Conservation (phyloP, 2,329 filamentous ascomycete species). For the Aschersonia sp. region DNA sequence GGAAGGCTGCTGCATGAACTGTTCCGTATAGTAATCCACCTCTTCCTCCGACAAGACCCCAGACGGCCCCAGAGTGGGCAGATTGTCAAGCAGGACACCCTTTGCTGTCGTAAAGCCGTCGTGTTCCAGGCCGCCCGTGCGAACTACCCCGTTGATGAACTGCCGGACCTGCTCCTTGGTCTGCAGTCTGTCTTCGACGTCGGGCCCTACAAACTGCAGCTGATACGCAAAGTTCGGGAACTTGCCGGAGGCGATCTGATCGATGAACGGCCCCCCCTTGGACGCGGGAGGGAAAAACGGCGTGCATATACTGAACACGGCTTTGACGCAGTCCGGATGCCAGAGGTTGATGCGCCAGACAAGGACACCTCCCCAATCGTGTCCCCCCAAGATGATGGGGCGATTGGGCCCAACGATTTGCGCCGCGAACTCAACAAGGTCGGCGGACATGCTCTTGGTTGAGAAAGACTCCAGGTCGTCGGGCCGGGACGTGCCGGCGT, state of each 20-base stretch:
- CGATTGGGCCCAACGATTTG: conserved; percentile 31
- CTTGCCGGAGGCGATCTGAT: conserved; percentile 36
- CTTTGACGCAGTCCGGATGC: conserved; percentile 57
- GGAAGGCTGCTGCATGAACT: conserved; percentile 45
- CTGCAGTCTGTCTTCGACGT: conserved; percentile 44
- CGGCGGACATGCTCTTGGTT: conserved; percentile 56
- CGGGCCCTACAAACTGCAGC: conserved; percentile 58
- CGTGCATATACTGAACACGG: conserved; percentile 70
- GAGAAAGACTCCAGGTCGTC: conserved; percentile 48
- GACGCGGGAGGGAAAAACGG: conserved; percentile 49
- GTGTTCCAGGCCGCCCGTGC: conserved; percentile 42
- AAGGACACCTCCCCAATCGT: conserved; percentile 81
- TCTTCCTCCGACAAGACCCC: conserved; percentile 53
- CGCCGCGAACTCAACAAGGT: conserved; percentile 58
- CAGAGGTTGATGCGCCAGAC: conserved; percentile 63
- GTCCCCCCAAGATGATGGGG: conserved; percentile 68
- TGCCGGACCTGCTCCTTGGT: conserved; percentile 49
- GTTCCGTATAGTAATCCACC: conserved; percentile 60
- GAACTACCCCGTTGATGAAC: conserved; percentile 60
- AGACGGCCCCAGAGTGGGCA: conserved; percentile 41
- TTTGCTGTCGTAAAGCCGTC: conserved; percentile 44
- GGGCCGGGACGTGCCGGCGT: conserved; percentile 61
- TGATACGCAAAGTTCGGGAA: conserved; percentile 72
- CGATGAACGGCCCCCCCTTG: conserved; percentile 27
- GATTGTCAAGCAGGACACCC: conserved; percentile 50